These are phyloP conservation scores for Dryadomyces sulphureus DNA, from an alignment of 2,329 filamentous ascomycete genomes.

Conservation along the genomic window DNA sequence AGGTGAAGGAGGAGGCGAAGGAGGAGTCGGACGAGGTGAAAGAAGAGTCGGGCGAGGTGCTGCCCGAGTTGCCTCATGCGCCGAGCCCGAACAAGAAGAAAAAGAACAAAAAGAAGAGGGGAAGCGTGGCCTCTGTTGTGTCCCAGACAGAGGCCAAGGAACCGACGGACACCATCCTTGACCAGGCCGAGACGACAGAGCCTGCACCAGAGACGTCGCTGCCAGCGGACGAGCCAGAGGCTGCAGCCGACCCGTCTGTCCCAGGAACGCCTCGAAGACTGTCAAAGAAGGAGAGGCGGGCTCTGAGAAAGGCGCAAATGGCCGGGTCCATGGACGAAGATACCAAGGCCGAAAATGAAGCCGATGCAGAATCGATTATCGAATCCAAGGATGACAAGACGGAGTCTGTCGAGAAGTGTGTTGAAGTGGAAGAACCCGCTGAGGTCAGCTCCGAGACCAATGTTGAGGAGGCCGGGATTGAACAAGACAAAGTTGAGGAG, in stretches of 20 bases:
- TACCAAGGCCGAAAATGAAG: background rate
- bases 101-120: background rate
- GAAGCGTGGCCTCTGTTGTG: background rate
- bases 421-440: too few relatives aligned
- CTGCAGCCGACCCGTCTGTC: background rate
- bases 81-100: background rate
- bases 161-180: background rate
- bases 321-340: too few relatives aligned
- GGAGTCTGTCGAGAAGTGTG: too few relatives aligned
- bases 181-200: too few relatives aligned
- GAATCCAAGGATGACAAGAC: too few relatives aligned
- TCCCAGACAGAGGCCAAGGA: background rate
- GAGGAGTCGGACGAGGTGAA: too few relatives aligned
- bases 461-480: background rate
- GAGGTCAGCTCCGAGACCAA: too few relatives aligned
- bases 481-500: background rate
- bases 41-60: too few relatives aligned
- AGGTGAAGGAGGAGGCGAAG: too few relatives aligned
- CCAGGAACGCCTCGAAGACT: background rate
- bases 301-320: background rate
- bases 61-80: too few relatives aligned
- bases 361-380: too few relatives aligned
- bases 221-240: too few relatives aligned
- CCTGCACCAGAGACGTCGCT: background rate
- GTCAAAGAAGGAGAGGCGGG: slow-evolving; percentile 6